A percentile compares a stretch with the other conserved stretches of the same genome.
Conservation (phyloP, 2,329 filamentous ascomycete genomes). For the Coniochaeta sp. region DNA sequence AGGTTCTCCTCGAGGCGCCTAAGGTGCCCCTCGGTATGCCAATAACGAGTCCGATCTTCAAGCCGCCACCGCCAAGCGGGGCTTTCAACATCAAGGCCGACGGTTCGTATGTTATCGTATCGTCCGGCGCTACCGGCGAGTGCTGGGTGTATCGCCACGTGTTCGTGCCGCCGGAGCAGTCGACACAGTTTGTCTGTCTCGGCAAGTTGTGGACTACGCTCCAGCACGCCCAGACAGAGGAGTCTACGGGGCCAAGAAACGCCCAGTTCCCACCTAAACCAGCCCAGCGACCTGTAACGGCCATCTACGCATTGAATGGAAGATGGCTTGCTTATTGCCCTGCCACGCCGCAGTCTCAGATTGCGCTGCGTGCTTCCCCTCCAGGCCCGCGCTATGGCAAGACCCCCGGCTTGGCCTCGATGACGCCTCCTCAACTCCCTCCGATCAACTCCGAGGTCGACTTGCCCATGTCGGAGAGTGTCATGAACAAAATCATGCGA, state of each 20-base stretch:
- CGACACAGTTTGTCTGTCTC: conserved; percentile 54
- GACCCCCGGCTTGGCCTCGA: conserved; percentile 48
- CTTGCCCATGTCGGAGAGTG: conserved; percentile 61
- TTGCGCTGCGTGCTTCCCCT: conserved; percentile 60
- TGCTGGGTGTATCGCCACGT: conserved; percentile 67
- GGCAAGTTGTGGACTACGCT: conserved; percentile 91
- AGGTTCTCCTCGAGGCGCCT: conserved; percentile 66
- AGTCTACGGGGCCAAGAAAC: conserved; percentile 37
- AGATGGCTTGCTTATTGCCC: conserved; percentile 76
- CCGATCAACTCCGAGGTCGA: conserved; percentile 61
- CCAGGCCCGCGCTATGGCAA: conserved; percentile 48
- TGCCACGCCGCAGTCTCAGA: conserved; percentile 61
- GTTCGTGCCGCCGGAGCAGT: conserved; percentile 31
- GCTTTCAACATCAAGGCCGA: conserved; percentile 69
- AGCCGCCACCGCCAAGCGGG: conserved; percentile 62
- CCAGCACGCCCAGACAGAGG: conserved; percentile 50
- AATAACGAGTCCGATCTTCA: conserved; percentile 55
- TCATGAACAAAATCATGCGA: conserved; percentile 70
- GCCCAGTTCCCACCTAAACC: conserved; percentile 26
- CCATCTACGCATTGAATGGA: conserved; percentile 62
- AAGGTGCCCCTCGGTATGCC: conserved; percentile 52
- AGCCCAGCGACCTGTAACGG: conserved; percentile 44
- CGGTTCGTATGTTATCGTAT: conserved; percentile 62
- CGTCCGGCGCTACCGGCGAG: conserved; percentile 80
- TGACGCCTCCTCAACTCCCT: conserved; percentile 64